Conservation (phyloP, 176 grass and related monocot species). For the Carex parvula region DNA sequence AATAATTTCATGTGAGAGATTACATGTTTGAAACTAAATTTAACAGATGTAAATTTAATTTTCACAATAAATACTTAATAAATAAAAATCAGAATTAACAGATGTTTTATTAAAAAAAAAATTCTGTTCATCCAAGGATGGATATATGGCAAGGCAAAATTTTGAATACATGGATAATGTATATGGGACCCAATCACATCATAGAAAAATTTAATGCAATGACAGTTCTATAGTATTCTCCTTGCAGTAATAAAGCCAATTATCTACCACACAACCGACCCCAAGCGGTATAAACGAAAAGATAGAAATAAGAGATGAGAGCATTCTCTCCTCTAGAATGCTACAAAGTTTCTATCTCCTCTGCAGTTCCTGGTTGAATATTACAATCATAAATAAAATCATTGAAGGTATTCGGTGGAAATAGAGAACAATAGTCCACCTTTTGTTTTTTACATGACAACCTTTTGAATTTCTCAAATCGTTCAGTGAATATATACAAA, state of each 20-base stretch:
- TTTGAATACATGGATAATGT: background rate
- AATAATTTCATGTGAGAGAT: no score
- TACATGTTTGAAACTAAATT: no score
- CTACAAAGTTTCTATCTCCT: background rate
- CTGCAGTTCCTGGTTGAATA: background rate
- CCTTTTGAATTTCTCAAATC: background rate
- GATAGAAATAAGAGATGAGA: conserved; percentile 5
- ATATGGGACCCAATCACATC: background rate
- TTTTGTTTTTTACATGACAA: background rate
- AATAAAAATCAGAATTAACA: no score
- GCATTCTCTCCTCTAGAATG: background rate
- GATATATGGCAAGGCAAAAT: background rate
- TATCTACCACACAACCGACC: conserved; percentile 30
- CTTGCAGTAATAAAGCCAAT: conserved; percentile 16
- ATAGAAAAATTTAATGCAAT: background rate
- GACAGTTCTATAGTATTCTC: background rate
- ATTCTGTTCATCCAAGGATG: no score
- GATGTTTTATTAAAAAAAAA: no score
- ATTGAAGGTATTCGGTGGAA: background rate
- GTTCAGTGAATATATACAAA: background rate
- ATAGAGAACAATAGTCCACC: background rate
- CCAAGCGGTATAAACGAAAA: background rate
- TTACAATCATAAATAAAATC: background rate
- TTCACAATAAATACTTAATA: no score
- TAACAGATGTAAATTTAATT: no score